phyloP scores from a whole-genome alignment of 225 moss, liverwort and hornwort genomes.

The Climacium dendroides region DNA sequence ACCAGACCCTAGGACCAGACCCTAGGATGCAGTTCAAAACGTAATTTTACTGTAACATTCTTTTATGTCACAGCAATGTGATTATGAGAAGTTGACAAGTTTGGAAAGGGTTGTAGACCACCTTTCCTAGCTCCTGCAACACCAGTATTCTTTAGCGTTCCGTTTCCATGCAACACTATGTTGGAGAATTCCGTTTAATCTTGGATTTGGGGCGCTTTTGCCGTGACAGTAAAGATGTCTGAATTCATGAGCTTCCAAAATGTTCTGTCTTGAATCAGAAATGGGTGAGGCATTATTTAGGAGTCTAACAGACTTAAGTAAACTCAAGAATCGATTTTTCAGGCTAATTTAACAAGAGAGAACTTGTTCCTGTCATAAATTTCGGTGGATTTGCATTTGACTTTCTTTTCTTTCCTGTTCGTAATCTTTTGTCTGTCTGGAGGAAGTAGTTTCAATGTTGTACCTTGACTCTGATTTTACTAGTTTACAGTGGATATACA shows the following conservation, averaged over 20 bases:
- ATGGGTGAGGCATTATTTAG: neutral
- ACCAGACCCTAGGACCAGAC: neutral
- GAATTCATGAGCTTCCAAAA: neutral
- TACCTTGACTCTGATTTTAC: neutral
- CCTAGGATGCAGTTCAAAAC: neutral
- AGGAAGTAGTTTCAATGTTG: neutral
- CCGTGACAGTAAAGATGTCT: neutral
- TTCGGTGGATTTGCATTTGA: neutral
- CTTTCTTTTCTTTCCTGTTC: neutral
- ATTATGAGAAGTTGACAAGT: neutral
- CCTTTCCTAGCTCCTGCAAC: neutral
- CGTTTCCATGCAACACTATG: neutral
- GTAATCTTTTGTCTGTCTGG: neutral
- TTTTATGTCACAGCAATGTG: neutral
- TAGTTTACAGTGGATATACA: neutral
- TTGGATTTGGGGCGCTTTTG: neutral
- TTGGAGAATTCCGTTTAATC: neutral
- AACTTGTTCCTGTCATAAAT: neutral
- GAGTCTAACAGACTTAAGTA: too few relatives aligned
- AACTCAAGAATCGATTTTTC: neutral
- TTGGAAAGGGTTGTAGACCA: neutral
- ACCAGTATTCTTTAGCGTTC: neutral
- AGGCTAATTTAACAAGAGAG: neutral
- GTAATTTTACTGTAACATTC: too few relatives aligned
- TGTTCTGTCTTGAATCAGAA: neutral